Percentiles rank a stretch among this genome's conserved stretches.
phyloP scores from a whole-genome alignment of 2,329 filamentous ascomycete genomes.

The Penicillium italicum region DNA sequence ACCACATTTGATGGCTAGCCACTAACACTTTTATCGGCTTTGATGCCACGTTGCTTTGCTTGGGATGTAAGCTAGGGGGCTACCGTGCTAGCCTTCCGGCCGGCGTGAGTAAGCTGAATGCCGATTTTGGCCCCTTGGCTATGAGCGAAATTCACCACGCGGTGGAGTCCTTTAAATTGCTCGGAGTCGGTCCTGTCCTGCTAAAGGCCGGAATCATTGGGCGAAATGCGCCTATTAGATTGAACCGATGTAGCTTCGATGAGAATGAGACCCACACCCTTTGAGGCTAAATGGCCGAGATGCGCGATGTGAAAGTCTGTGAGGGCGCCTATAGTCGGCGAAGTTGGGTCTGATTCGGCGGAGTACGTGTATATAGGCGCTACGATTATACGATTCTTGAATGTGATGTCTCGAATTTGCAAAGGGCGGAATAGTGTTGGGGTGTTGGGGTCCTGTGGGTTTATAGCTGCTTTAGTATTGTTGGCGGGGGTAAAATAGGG shows the following conservation, averaged over 20 bases:
- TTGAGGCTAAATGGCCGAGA: conserved; percentile 69
- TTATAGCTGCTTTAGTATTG: conserved; percentile 35
- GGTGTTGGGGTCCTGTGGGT: conserved; percentile 33
- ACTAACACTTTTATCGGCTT: conserved; percentile 49
- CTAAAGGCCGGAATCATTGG: conserved; percentile 63
- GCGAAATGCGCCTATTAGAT: conserved; percentile 75
- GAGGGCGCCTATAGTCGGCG: conserved; percentile 55
- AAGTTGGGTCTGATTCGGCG: conserved; percentile 47
- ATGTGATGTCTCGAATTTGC: conserved; percentile 52
- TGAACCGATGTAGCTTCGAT: conserved; percentile 75
- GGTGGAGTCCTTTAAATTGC: conserved; percentile 66
- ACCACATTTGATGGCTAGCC: conserved; percentile 54
- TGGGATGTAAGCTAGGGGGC: conserved; percentile 45
- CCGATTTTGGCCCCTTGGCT: conserved; percentile 70
- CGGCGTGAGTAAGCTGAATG: conserved; percentile 79
- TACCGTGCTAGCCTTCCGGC: conserved; percentile 57
- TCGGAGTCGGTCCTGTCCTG: conserved; percentile 54
- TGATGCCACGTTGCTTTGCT: conserved; percentile 18
- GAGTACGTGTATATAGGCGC: conserved; percentile 65
- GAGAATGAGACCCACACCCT: conserved; percentile 68
- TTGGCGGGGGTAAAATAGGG: conserved; percentile 41
- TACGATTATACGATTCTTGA: conserved; percentile 63
- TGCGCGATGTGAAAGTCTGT: conserved; percentile 81
- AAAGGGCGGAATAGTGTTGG: conserved; percentile 58
- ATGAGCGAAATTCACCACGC: conserved; percentile 73